Evolutionary conservation across 2,329 filamentous ascomycete genomes (phyloP).

Genomic region (Colletotrichum simmondsii): DNA sequence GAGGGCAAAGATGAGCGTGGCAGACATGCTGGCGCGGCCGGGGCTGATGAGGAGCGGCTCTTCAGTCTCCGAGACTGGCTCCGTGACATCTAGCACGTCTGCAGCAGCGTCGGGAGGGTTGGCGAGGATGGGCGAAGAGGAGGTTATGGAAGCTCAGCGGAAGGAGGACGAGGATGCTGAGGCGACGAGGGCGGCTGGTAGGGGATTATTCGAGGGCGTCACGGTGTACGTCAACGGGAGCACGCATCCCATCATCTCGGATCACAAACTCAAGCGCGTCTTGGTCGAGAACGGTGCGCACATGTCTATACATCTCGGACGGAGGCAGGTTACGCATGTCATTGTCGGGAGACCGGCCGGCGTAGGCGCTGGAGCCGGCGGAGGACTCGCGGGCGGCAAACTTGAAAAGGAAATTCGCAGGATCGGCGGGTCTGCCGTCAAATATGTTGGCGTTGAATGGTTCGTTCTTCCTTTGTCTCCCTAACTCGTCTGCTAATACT

Average conservation of each 20-base stretch:
- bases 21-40: conserved; percentile 64
- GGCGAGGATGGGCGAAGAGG: conserved; percentile 39
- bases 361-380: conserved; percentile 68
- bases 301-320: conserved; percentile 76
- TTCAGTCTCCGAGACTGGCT: conserved; percentile 16
- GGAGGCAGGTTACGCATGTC: conserved; percentile 85
- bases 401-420: conserved; percentile 82
- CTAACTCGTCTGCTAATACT: conserved; percentile 1
- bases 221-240: conserved; percentile 90
- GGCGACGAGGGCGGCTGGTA: conserved; percentile 37
- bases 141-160: conserved; percentile 43
- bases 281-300: conserved; percentile 79
- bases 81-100: background rate
- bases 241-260: conserved; percentile 82
- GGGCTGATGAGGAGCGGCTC: conserved; percentile 51
- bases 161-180: conserved; percentile 64
- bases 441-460: conserved; percentile 87
- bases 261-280: conserved; percentile 85
- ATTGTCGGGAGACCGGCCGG: conserved; percentile 74
- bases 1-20: conserved; percentile 56
- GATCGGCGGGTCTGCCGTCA: conserved; percentile 75
- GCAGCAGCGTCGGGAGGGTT: background rate
- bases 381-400: conserved; percentile 81
- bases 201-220: conserved; percentile 74
- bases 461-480: conserved; percentile 48